Percentiles rank a stretch among this genome's conserved stretches.
These are phyloP conservation scores for Backusella macrospora DNA, from an alignment of 192 early-diverging fungal species.

Conservation along the genomic window DNA sequence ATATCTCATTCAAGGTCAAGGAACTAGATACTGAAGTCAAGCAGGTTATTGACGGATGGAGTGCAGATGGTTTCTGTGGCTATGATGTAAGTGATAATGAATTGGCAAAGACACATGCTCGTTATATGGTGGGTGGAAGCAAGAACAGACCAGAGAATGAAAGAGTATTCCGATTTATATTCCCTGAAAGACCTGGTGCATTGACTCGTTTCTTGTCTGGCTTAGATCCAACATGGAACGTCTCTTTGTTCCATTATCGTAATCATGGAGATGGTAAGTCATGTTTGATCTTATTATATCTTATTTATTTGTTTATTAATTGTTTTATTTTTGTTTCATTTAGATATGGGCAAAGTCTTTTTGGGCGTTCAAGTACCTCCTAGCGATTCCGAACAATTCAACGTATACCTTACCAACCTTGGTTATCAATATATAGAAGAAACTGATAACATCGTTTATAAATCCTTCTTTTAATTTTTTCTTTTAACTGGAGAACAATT, in stretches of 20 bases:
- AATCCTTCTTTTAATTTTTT: slow-evolving; percentile 67
- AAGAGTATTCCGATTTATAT: slow-evolving; percentile 90
- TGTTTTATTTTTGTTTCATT: neutral
- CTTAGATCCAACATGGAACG: slow-evolving; percentile 70
- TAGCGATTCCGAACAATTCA: slow-evolving; percentile 62
- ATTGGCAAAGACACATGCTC: slow-evolving; percentile 94
- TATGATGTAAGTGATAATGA: slow-evolving; percentile 92
- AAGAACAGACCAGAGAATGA: slow-evolving; percentile 77
- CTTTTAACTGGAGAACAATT: neutral
- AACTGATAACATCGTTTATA: slow-evolving; percentile 87
- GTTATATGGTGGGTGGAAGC: slow-evolving; percentile 91
- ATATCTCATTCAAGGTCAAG: slow-evolving; percentile 84
- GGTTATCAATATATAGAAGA: slow-evolving; percentile 92
- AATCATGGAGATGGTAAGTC: slow-evolving; percentile 83
- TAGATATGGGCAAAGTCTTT: slow-evolving; percentile 92
- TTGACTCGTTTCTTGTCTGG: slow-evolving; percentile 83
- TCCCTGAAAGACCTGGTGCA: slow-evolving; percentile 95
- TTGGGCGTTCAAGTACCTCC: slow-evolving; percentile 92
- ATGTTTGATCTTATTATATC: too few species aligned
- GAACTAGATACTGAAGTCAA: slow-evolving; percentile 72
- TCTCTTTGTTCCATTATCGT: slow-evolving; percentile 95
- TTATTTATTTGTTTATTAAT: neutral
- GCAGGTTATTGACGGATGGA: slow-evolving; percentile 66
- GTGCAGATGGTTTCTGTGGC: slow-evolving; percentile 64
- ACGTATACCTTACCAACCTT: slow-evolving; percentile 77